These are phyloP conservation scores for Alternaria alternata DNA, from an alignment of 2,329 filamentous ascomycete genomes.

Conservation along the genomic window DNA sequence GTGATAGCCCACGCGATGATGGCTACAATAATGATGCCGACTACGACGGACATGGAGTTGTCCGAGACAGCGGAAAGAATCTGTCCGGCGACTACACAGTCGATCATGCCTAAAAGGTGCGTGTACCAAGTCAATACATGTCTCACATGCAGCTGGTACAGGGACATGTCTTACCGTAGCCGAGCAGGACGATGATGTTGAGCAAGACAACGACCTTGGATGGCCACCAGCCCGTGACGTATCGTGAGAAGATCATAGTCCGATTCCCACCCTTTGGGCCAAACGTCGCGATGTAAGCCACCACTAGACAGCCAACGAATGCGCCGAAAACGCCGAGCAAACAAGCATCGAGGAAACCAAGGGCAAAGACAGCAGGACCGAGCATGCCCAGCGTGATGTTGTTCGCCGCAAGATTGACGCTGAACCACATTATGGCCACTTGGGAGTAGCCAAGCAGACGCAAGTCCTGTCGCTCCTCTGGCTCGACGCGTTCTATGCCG, in stretches of 20 bases:
- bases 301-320: constrained; percentile 62
- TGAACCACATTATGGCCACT: constrained; percentile 67
- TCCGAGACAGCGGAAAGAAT: constrained; percentile 71
- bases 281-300: constrained; percentile 69
- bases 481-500: constrained; percentile 66
- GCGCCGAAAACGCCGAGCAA: constrained; percentile 66
- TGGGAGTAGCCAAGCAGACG: constrained; percentile 63
- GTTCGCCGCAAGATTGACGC: constrained; percentile 69
- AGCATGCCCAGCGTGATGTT: constrained; percentile 72
- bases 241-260: constrained; percentile 65
- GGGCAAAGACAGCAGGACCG: constrained; percentile 65
- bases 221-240: constrained; percentile 72
- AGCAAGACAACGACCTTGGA: constrained; percentile 69
- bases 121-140: background rate
- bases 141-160: background rate
- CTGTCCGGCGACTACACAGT: constrained; percentile 72
- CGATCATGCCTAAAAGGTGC: constrained; percentile 58
- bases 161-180: constrained; percentile 54
- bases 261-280: constrained; percentile 68
- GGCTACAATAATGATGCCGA: constrained; percentile 72
- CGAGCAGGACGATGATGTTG: constrained; percentile 69
- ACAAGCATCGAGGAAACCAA: constrained; percentile 66
- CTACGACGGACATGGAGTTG: constrained; percentile 67
- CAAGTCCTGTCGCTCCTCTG: constrained; percentile 63
- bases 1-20: constrained; percentile 70